Evolutionary conservation across 1,284 basidiomycete genomes (phyloP).

Genomic region (Nidula niveotomentosa): DNA sequence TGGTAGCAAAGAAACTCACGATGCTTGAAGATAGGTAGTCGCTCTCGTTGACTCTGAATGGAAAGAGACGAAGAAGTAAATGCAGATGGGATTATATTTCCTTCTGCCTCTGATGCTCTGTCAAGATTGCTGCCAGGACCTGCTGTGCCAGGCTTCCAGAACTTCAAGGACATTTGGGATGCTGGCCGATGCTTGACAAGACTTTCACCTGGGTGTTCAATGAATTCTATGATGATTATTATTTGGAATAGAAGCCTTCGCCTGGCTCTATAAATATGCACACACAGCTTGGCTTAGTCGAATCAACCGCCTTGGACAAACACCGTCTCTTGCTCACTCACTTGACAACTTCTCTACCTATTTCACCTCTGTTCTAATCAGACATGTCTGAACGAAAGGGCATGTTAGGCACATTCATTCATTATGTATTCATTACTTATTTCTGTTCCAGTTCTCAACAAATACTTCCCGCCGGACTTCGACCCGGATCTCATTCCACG

Average conservation of each 20-base stretch:
- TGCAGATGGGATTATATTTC: slow-evolving; percentile 64
- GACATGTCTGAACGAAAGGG: slow-evolving; percentile 90
- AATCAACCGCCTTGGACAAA: no score
- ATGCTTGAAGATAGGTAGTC: slow-evolving; percentile 88
- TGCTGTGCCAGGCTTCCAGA: slow-evolving; percentile 83
- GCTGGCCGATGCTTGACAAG: no score
- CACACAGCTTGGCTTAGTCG: no score
- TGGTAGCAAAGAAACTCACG: slow-evolving; percentile 41
- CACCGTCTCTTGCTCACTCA: no score
- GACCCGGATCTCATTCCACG: slow-evolving; percentile 96
- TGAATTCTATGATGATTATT: not conserved
- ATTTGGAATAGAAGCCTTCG: no score
- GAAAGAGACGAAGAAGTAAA: slow-evolving; percentile 57
- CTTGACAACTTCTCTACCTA: no score
- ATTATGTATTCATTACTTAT: not conserved
- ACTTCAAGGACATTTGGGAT: slow-evolving; percentile 47
- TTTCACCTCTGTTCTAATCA: no score
- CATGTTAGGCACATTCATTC: slow-evolving; percentile 19
- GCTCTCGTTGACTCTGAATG: slow-evolving; percentile 74
- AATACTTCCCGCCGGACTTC: slow-evolving; percentile 94
- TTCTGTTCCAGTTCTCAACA: slow-evolving; percentile 71
- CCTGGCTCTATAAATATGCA: no score
- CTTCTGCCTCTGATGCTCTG: slow-evolving; percentile 76
- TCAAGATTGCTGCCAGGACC: slow-evolving; percentile 90
- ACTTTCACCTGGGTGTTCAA: not conserved